phyloP scores from a whole-genome alignment of 805 yeast genomes.

The Starmerella vaccinii region DNA sequence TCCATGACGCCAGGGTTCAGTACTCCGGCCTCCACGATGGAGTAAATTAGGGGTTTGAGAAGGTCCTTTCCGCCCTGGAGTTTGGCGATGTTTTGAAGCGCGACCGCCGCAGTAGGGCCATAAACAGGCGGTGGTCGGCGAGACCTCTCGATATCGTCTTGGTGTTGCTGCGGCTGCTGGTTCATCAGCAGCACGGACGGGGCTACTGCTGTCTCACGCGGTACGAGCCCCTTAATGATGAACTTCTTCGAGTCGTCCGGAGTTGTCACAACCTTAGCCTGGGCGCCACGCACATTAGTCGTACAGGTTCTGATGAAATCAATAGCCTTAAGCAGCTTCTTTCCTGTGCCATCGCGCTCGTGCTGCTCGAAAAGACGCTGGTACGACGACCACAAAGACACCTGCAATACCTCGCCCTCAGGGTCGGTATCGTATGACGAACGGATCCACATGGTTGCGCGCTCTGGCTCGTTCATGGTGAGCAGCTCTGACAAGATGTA shows the following conservation, averaged over 20 bases:
- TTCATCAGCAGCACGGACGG: slow-evolving; percentile 19
- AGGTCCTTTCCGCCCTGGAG: slow-evolving; percentile 25
- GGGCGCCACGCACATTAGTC: slow-evolving; percentile 73
- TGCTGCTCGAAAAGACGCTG: slow-evolving; percentile 71
- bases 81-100: slow-evolving; percentile 32
- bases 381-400: slow-evolving; percentile 89
- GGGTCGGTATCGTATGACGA: slow-evolving; percentile 73
- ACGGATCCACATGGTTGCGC: slow-evolving; percentile 92
- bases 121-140: slow-evolving; percentile 26
- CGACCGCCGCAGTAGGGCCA: slow-evolving; percentile 30
- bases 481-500: slow-evolving; percentile 52
- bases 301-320: slow-evolving; percentile 93
- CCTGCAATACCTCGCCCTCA: slow-evolving; percentile 84
- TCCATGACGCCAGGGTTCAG: slow-evolving; percentile 24
- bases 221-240: slow-evolving; percentile 88
- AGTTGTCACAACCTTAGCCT: slow-evolving; percentile 80
- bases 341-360: slow-evolving; percentile 39
- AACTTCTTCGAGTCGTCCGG: slow-evolving; percentile 64
- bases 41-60: slow-evolving; percentile 19
- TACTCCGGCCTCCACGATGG: slow-evolving; percentile 22
- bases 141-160: slow-evolving; percentile 1
- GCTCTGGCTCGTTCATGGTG: slow-evolving; percentile 65
- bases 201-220: slow-evolving; percentile 43
- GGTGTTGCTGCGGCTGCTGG: slow-evolving; percentile 5
- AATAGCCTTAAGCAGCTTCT: slow-evolving; percentile 77